Conservation (phyloP, 371 early-diverging fungal species). For the Fennellomyces sp. region DNA sequence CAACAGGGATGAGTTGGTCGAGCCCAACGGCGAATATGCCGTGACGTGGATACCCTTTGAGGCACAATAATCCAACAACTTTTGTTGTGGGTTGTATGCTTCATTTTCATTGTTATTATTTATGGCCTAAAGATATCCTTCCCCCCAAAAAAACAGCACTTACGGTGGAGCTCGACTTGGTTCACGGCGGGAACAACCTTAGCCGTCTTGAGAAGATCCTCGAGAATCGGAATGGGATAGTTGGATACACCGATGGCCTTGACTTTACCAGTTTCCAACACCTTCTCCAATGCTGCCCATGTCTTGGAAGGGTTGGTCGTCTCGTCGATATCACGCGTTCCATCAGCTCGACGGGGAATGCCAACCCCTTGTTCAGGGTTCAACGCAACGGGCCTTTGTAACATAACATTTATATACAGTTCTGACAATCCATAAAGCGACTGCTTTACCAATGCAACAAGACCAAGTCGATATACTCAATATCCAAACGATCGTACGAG, state of each 20-base stretch:
- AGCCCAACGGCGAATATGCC: conserved; percentile 78
- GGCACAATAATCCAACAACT: conserved; percentile 58
- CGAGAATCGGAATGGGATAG: conserved; percentile 54
- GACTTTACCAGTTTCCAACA: conserved; percentile 67
- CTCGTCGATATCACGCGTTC: conserved; percentile 37
- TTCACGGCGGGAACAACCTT: conserved; percentile 68
- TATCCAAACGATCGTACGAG: conserved; percentile 54
- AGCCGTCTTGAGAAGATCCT: conserved; percentile 52
- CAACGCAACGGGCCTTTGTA: conserved; percentile 36
- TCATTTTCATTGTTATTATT: background rate
- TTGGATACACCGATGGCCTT: conserved; percentile 73
- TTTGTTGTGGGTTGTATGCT: conserved; percentile 68
- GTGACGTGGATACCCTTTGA: conserved; percentile 58
- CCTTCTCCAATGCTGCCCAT: conserved; percentile 63
- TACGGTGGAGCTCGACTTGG: conserved; percentile 79
- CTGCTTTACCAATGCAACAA: conserved; percentile 62
- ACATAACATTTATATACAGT: too few species aligned
- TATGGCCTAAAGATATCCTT: background rate
- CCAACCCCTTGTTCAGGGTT: conserved; percentile 32
- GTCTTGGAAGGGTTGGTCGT: conserved; percentile 33
- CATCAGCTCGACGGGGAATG: conserved; percentile 35
- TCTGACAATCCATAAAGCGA: too few species aligned
- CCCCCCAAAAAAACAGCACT: conserved; percentile 52
- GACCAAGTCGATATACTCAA: conserved; percentile 77
- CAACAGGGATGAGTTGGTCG: conserved; percentile 44